Evolutionary conservation across 2,329 filamentous ascomycete genomes (phyloP).

Genomic region (Cladorrhinum sp.): DNA sequence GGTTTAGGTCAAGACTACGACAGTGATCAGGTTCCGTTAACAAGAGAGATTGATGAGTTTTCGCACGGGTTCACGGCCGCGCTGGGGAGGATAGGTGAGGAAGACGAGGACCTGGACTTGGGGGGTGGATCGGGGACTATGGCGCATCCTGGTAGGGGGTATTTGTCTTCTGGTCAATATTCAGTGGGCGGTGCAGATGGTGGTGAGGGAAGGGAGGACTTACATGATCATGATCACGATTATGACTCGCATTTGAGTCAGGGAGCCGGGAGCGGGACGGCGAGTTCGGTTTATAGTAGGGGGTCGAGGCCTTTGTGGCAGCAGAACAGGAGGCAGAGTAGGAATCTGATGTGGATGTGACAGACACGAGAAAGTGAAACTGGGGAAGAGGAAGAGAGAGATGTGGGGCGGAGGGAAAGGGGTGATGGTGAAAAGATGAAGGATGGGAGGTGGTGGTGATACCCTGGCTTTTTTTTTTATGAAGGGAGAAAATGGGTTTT

Average conservation of each 20-base stretch:
- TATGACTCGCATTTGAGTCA: neutral
- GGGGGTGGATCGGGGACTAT: constrained; percentile 2
- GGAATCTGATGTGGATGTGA: constrained; percentile 49
- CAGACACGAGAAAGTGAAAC: neutral
- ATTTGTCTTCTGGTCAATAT: constrained; percentile 9
- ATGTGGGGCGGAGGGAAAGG: no score
- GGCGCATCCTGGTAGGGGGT: constrained; percentile 8
- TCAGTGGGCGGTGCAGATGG: constrained; percentile 1
- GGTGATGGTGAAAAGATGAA: neutral
- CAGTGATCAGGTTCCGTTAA: constrained; percentile 40
- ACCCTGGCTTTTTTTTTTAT: neutral
- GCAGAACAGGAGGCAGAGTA: constrained; percentile 48
- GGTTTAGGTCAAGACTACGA: constrained; percentile 13
- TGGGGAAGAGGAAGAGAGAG: no score
- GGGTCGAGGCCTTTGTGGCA: constrained; percentile 48
- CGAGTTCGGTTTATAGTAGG: constrained; percentile 3
- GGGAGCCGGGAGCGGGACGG: constrained; percentile 5
- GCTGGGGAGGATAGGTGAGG: constrained; percentile 39
- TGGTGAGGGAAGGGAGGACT: no score
- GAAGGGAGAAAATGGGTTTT: no score
- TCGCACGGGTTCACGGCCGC: constrained; percentile 42
- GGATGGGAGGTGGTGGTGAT: neutral
- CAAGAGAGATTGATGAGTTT: constrained; percentile 46
- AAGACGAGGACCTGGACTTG: constrained; percentile 35
- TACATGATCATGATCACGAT: neutral